Percentiles rank a stretch among this genome's conserved stretches.
phyloP scores from a whole-genome alignment of 768 basidiomycete species.

The Fibroporia radiculosa region DNA sequence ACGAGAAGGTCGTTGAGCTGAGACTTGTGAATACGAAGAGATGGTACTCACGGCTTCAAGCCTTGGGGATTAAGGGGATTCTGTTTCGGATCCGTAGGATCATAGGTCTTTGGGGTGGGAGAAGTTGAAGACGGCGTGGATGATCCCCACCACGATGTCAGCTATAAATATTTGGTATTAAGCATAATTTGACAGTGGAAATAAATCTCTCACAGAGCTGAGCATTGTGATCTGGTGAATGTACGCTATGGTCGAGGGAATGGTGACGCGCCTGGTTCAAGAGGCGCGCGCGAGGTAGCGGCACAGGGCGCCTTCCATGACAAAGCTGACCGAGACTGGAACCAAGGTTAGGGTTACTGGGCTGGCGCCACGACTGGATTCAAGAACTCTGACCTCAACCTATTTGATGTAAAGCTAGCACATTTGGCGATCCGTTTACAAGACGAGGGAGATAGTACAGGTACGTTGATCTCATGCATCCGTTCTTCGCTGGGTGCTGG shows the following conservation, averaged over 20 bases:
- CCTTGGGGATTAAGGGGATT: constrained; percentile 92
- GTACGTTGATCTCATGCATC: too few relatives aligned
- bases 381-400: too few relatives aligned
- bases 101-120: constrained; percentile 30
- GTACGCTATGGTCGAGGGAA: background rate
- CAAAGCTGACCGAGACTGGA: constrained; percentile 1
- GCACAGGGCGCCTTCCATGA: background rate
- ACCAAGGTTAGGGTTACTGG: constrained; percentile 6
- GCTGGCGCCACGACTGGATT: too few relatives aligned
- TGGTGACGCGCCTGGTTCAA: background rate
- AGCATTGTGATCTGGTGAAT: background rate
- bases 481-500: too few relatives aligned
- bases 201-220: background rate
- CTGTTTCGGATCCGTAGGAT: constrained; percentile 68
- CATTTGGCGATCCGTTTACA: too few relatives aligned
- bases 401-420: too few relatives aligned
- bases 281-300: background rate
- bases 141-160: constrained; percentile 20
- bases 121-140: constrained; percentile 13
- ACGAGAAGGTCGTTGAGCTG: background rate
- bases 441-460: too few relatives aligned
- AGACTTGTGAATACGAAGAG: background rate
- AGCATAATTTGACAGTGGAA: background rate
- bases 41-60: constrained; percentile 80
- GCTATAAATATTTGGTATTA: constrained; percentile 7